Evolutionary conservation across 2,329 filamentous ascomycete species (phyloP).

Genomic region (Pseudopyrenochaeta lycopersici): DNA sequence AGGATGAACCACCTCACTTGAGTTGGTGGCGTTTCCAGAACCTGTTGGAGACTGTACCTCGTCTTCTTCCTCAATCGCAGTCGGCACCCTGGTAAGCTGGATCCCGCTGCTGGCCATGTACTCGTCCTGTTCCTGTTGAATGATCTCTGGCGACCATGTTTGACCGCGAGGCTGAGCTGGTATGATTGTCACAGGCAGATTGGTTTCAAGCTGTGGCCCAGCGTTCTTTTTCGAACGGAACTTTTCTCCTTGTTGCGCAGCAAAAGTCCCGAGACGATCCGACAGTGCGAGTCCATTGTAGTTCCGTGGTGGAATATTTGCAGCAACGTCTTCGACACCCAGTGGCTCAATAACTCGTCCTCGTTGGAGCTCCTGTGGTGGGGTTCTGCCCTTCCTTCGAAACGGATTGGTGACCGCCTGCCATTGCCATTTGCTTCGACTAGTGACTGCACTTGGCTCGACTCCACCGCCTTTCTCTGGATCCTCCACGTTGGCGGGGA

Average conservation of each 20-base stretch:
- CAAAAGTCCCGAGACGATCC: conserved; percentile 57
- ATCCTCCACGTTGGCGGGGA: conserved; percentile 31
- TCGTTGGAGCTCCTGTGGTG: conserved; percentile 67
- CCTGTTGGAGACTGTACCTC: conserved; percentile 20
- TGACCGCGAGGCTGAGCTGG: conserved; percentile 65
- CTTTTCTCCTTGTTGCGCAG: conserved; percentile 58
- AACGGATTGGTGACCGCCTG: conserved; percentile 65
- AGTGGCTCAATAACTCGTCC: conserved; percentile 61
- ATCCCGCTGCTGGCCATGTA: conserved; percentile 16
- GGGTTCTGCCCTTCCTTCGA: conserved; percentile 64
- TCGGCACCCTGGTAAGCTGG: conserved; percentile 26
- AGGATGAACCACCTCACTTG: conserved; percentile 17
- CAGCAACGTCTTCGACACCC: conserved; percentile 43
- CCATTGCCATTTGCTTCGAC: conserved; percentile 54
- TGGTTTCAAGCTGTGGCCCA: conserved; percentile 45
- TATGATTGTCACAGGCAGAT: conserved; percentile 67
- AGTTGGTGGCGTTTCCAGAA: conserved; percentile 13
- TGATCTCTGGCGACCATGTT: conserved; percentile 61
- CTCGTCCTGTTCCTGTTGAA: conserved; percentile 34
- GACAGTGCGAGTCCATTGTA: conserved; percentile 56
- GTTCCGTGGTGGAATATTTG: conserved; percentile 52
- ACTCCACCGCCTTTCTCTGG: conserved; percentile 40
- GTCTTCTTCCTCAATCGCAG: conserved; percentile 24
- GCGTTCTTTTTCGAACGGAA: conserved; percentile 51
- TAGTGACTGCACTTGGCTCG: conserved; percentile 14